These are phyloP conservation scores for Globisporangium viniferum DNA, from an alignment of 352 stramenopile genomes.

Conservation along the genomic window DNA sequence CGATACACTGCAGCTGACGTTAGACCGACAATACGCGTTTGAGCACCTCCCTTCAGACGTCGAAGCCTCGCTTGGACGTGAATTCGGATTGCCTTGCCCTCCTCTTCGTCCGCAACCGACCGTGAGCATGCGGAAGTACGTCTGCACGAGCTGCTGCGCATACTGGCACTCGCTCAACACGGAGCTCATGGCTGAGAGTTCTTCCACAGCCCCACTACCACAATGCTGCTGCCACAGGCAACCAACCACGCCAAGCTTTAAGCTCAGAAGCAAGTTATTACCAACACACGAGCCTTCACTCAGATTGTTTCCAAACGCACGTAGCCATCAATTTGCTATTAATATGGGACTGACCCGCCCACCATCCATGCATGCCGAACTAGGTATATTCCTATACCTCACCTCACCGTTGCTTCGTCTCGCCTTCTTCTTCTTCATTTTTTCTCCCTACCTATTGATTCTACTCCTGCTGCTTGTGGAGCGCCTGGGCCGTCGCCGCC, in stretches of 20 bases:
- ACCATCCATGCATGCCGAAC: background rate
- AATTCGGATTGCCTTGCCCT: background rate
- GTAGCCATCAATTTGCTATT: slow-evolving; percentile 3
- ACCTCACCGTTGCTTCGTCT: background rate
- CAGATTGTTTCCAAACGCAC: background rate
- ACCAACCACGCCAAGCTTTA: background rate
- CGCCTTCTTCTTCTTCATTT: background rate
- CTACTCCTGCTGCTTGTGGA: slow-evolving; percentile 28
- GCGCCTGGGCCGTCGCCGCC: slow-evolving; percentile 45
- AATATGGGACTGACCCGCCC: background rate
- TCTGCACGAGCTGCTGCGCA: slow-evolving; percentile 47
- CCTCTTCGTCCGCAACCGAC: slow-evolving; percentile 28
- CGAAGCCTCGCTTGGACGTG: background rate
- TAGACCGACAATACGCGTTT: slow-evolving; percentile 42
- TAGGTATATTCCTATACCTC: slow-evolving; percentile 4
- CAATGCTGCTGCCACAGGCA: background rate
- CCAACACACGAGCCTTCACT: background rate
- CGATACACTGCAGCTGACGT: slow-evolving; percentile 10
- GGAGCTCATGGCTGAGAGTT: background rate
- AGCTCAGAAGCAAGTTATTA: background rate
- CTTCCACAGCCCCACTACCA: background rate
- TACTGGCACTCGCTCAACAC: slow-evolving; percentile 23
- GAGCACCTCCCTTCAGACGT: slow-evolving; percentile 17
- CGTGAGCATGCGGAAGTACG: slow-evolving; percentile 67
- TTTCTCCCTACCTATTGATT: slow-evolving; percentile 4